phyloP scores from a whole-genome alignment of 495 filamentous ascomycete genomes.

The Hypoxylon lienhwacheense region DNA sequence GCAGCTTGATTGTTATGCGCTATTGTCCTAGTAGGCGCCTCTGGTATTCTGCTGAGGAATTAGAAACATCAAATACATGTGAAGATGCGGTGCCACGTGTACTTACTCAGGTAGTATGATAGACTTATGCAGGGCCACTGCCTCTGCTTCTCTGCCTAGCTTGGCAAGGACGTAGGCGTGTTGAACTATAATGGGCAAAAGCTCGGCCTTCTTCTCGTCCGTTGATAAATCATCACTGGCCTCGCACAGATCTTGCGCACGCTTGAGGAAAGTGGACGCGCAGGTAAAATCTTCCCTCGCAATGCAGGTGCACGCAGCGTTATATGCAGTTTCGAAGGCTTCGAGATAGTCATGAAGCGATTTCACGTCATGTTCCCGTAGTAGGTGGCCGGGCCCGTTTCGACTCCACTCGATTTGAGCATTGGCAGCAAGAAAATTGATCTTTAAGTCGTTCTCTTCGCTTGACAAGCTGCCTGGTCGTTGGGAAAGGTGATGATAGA shows the following conservation, averaged over 20 bases:
- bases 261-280: slow-evolving; percentile 76
- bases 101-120: slow-evolving; percentile 53
- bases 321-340: slow-evolving; percentile 91
- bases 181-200: slow-evolving; percentile 84
- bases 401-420: slow-evolving; percentile 92
- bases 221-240: slow-evolving; percentile 78
- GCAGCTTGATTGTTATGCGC: slow-evolving; percentile 77
- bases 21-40: slow-evolving; percentile 74
- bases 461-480: slow-evolving; percentile 53
- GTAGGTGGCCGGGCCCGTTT: slow-evolving; percentile 52
- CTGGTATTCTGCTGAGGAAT: slow-evolving; percentile 64
- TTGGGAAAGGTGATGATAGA: slow-evolving; percentile 66
- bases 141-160: slow-evolving; percentile 74
- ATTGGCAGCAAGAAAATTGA: slow-evolving; percentile 78
- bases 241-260: slow-evolving; percentile 84
- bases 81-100: background rate
- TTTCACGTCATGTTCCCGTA: slow-evolving; percentile 51
- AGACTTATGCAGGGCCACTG: slow-evolving; percentile 63
- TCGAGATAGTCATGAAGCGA: slow-evolving; percentile 76
- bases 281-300: slow-evolving; percentile 75
- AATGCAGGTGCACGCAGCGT: slow-evolving; percentile 84
- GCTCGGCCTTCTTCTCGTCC: slow-evolving; percentile 79
- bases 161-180: slow-evolving; percentile 76
- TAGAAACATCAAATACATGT: too few relatives aligned
- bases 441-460: slow-evolving; percentile 83